A percentile compares a stretch with the other conserved stretches of the same genome.
phyloP scores from a whole-genome alignment of 805 yeast species.

The Candida oleophila region DNA sequence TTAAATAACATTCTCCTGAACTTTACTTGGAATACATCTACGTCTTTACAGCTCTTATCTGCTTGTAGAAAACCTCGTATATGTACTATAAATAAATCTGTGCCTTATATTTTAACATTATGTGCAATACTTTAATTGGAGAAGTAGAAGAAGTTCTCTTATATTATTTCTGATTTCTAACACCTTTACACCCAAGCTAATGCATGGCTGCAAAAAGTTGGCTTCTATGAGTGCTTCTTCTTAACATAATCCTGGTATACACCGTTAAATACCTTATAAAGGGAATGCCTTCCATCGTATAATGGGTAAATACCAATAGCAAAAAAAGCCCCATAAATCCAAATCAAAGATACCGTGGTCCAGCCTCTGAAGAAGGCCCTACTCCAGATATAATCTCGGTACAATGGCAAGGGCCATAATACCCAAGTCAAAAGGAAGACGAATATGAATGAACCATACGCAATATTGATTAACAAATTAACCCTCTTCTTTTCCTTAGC shows the following conservation, averaged over 20 bases:
- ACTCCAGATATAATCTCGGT: constrained; percentile 41
- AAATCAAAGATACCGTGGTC: constrained; percentile 34
- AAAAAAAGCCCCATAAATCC: constrained; percentile 37
- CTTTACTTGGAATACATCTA: too few species aligned
- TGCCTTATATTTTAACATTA: too few species aligned
- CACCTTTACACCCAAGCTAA: background rate
- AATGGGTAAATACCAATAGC: constrained; percentile 33
- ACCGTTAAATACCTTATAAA: constrained; percentile 20
- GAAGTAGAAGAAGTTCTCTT: too few species aligned
- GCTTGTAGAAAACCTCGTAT: too few species aligned
- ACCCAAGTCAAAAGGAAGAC: constrained; percentile 36
- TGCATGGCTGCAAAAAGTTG: background rate
- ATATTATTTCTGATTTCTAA: too few species aligned
- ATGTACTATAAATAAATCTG: too few species aligned
- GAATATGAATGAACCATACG: constrained; percentile 23
- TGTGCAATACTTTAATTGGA: too few species aligned
- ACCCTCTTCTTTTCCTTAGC: constrained; percentile 8
- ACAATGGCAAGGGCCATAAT: constrained; percentile 43
- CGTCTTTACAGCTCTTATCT: too few species aligned
- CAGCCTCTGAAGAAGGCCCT: constrained; percentile 37
- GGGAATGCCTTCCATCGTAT: constrained; percentile 33
- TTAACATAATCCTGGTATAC: constrained; percentile 15
- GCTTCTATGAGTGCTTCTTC: constrained; percentile 3
- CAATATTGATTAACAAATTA: constrained; percentile 15
- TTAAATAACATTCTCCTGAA: too few species aligned